Evolutionary conservation across 1,284 basidiomycete species (phyloP).

Genomic region (Trichosporon sp.): DNA sequence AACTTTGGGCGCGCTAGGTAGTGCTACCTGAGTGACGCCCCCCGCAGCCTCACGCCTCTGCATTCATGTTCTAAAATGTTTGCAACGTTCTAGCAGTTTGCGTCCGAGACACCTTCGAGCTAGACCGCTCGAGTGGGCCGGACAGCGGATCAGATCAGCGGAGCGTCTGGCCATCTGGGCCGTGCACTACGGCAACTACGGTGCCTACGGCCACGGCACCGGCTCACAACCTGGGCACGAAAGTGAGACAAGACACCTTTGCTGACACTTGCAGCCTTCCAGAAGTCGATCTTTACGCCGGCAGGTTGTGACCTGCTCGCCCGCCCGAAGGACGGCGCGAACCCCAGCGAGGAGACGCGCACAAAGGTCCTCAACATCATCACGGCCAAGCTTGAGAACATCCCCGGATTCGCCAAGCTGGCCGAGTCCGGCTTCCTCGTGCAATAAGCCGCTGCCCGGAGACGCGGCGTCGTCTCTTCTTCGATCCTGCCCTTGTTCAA

Average conservation of each 20-base stretch:
- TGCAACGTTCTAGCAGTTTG: background rate
- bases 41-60: no score
- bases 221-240: no score
- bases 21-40: no score
- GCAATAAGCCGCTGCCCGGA: background rate
- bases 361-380: slow-evolving; percentile 14
- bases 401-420: slow-evolving; percentile 4
- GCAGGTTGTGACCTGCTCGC: slow-evolving; percentile 62
- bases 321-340: slow-evolving; percentile 33
- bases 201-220: background rate
- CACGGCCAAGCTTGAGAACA: slow-evolving; percentile 14
- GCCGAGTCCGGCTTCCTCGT: slow-evolving; percentile 7
- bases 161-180: background rate
- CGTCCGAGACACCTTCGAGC: background rate
- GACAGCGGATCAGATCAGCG: no score
- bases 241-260: background rate
- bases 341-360: background rate
- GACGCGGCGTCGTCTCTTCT: no score
- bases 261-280: slow-evolving; percentile 54
- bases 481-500: no score
- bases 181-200: background rate
- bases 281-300: slow-evolving; percentile 62
- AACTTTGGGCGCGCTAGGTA: no score
- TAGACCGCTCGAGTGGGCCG: no score
- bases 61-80: no score